Evolutionary conservation across 768 basidiomycete genomes (phyloP), one percentile per base, ranked within the genome.

Genomic region (Rhodotorula toruloides): DNA sequence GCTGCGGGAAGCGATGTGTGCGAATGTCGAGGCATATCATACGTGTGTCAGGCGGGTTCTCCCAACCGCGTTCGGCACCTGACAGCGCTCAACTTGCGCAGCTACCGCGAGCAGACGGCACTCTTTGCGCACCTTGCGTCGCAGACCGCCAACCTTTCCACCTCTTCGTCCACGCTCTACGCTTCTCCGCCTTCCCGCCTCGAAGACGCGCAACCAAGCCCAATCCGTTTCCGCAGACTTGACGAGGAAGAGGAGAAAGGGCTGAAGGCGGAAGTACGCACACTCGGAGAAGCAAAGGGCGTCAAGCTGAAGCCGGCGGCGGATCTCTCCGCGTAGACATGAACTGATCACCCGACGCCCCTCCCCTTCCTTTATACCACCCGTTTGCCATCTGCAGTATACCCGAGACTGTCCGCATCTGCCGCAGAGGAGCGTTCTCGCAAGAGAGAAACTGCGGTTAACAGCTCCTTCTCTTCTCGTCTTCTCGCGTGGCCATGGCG

Each of bases 41-140:
- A 17, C 67, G 67, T 68, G 37, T 42, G 66, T 63, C 16, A 22
- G 29, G 13, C 31, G 4, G 13, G 7, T 42, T 14, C 43, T 29
- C 13, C 42, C 4, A 12, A 1, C 54, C n/a, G 13, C 31, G 19
- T 31, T 19, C 31, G n/a, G 25, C 43, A n/a, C 4, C 25, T 32
- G 22, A 44, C 56, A 4, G 12, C 8, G 16, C 13, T 43, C 29
- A 21, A 31, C 27, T 19, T 22, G 2, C 47, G 16, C 53, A 71
- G 70, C 25, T 71, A 72, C 32, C 63, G 70, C n/a, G 53, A 61
- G 29, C 47, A 65, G 10, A 58, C 66, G 8, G 14, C 66, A 0
- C 40, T 58, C 19, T 72, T 72, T 34, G 57, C 70, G 9, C 61
- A 54, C 31, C 63, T 72, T 27, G 67, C 71, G 2, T 44, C 60